Evolutionary conservation across 306 rosid genomes (phyloP).

Genomic region (Inga leiocalycina): DNA sequence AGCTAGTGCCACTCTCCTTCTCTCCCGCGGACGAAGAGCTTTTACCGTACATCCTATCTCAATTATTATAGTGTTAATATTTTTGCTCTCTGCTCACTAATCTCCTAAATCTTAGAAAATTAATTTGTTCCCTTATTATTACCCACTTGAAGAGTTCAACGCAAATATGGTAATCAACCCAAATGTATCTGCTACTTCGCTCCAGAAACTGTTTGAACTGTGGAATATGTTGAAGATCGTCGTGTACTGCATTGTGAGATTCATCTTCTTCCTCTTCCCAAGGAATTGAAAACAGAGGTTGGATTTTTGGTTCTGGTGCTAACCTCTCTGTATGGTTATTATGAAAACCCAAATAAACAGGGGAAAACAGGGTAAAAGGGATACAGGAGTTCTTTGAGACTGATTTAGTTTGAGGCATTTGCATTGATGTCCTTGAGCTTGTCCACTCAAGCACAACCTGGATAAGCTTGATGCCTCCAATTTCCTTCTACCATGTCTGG

Average conservation of each 20-base stretch:
- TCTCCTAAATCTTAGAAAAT: background rate
- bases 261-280: background rate
- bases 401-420: background rate
- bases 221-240: slow-evolving; percentile 11
- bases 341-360: background rate
- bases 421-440: slow-evolving; percentile 26
- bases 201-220: background rate
- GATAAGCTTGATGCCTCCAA: slow-evolving; percentile 16
- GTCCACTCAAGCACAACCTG: background rate
- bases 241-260: background rate
- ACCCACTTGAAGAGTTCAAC: background rate
- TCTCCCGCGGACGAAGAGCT: background rate
- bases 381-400: background rate
- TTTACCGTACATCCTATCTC: background rate
- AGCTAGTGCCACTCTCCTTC: background rate
- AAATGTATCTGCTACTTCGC: background rate
- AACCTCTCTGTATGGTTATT: background rate
- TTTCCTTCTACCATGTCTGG: slow-evolving; percentile 16
- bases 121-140: background rate
- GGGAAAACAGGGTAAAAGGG: background rate
- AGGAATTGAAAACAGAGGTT: background rate
- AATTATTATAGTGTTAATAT: background rate
- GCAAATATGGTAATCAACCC: background rate
- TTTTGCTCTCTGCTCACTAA: background rate
- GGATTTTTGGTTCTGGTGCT: background rate